Evolutionary conservation across 2,329 filamentous ascomycete species (phyloP), one percentile per base, ranked within the genome.

Genomic region (Aspergillus amoenus): DNA sequence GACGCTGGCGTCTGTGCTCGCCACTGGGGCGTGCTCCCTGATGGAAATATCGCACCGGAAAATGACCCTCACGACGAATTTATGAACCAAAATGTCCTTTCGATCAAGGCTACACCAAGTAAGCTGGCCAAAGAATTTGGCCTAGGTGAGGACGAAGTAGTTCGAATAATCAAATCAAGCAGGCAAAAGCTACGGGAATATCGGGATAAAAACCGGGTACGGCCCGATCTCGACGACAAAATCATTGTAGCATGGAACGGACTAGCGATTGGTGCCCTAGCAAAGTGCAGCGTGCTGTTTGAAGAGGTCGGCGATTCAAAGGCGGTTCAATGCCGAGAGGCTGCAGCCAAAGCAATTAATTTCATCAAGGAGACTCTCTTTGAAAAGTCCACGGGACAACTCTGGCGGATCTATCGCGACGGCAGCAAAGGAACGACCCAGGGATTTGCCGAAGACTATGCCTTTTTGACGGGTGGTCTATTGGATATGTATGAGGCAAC

Each of bases 61-160:
- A 86, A 93, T 65, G 94, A 99, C 69, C 88, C 90, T 0, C 90
- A 96, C 66, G 93, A 97, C 69, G 93, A 97, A 68, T 93, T 97
- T 59, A 88, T 96, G 68, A 92, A 93, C 66, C 91, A 96, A 70
- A 99, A 97, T 68, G 92, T 96, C 5, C 76, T 97, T 2, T 85
- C 86, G 39, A 82, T 96, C 24, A 84, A 84, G 37, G 86, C 83
- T 59, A 89, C 87, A 0, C 81, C 86, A 0, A 80, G 82, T 18
- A 85, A 88, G 46, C 79, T 99, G 7, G 88, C 88, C 13, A 84
- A 84, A 55, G 88, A 94, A 64, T 89, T 96, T 65, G 87, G 86
- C 1, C 79, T 93, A 13, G 82, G 87, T 0, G 84, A 87, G 55
- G 82, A 86, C 1, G 88, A 92, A 59, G 84, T 93, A 2, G 79